A percentile compares a stretch with the other conserved stretches of the same genome.
These are phyloP conservation scores for Catharanthus roseus DNA, from an alignment of 257 asterid species.

Conservation along the genomic window DNA sequence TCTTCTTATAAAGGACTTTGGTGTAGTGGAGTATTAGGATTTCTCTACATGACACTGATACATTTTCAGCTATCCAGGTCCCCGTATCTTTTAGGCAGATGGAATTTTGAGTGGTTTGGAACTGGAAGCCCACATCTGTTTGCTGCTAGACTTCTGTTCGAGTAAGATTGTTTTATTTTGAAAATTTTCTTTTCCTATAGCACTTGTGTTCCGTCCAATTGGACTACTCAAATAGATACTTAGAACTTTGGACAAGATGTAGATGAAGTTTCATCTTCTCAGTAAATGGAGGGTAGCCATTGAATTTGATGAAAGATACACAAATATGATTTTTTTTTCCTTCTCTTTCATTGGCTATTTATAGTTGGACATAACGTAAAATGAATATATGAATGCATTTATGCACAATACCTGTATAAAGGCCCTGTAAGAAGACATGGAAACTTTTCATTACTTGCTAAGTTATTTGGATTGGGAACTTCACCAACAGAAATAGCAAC, in stretches of 20 bases:
- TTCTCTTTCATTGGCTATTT: too few relatives aligned
- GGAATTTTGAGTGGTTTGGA: slow-evolving; percentile 79
- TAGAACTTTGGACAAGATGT: too few relatives aligned
- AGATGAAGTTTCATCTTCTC: not conserved
- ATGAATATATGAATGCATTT: not conserved
- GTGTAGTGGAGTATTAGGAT: not conserved
- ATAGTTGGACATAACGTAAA: not conserved
- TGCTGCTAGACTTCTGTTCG: slow-evolving; percentile 56
- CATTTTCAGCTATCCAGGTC: slow-evolving; percentile 52
- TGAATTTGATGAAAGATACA: too few relatives aligned
- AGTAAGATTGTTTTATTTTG: slow-evolving; percentile 35
- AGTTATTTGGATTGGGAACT: not conserved
- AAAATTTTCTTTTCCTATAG: not conserved
- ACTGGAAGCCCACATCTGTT: slow-evolving; percentile 65
- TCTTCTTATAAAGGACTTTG: slow-evolving; percentile 13
- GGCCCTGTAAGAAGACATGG: not conserved
- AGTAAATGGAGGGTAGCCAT: not conserved
- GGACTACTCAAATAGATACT: not conserved
- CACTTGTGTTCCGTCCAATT: not conserved
- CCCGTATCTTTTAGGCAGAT: slow-evolving; percentile 60
- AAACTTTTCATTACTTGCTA: not conserved
- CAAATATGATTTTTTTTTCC: too few relatives aligned
- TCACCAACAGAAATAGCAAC: not conserved
- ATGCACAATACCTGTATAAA: not conserved
- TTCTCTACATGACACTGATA: slow-evolving; percentile 7